Percentiles rank a stretch among this genome's conserved stretches.
phyloP scores from a whole-genome alignment of 345 rosid species.

The Bruguiera parviflora region DNA sequence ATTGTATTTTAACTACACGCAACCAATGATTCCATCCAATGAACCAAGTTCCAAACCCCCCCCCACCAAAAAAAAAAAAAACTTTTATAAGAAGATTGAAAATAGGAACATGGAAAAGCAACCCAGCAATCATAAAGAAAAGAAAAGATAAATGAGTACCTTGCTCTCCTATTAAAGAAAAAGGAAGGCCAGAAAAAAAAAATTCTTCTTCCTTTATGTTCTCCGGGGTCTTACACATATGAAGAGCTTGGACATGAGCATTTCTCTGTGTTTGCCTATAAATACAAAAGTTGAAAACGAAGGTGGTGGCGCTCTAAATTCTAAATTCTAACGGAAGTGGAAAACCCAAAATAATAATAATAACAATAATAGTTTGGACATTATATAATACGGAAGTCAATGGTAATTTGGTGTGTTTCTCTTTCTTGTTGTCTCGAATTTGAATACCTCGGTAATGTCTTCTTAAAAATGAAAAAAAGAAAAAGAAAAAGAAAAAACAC shows the following conservation, averaged over 20 bases:
- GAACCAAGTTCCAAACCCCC: not conserved
- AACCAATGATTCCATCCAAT: no score
- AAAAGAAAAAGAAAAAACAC: no score
- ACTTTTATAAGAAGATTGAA: not conserved
- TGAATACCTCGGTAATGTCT: no score
- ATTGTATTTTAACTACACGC: no score
- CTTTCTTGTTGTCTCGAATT: no score
- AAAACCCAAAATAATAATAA: not conserved
- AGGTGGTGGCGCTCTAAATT: conserved; percentile 6
- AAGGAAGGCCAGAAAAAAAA: not conserved
- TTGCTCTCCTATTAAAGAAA: conserved; percentile 4
- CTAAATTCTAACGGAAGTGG: not conserved
- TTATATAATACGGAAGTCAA: no score
- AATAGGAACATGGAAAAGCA: not conserved
- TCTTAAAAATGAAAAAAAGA: no score
- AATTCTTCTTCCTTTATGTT: not conserved
- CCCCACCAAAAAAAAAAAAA: not conserved
- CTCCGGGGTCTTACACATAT: not conserved
- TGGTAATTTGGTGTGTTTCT: no score
- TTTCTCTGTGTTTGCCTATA: not conserved
- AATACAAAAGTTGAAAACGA: not conserved
- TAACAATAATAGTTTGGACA: no score
- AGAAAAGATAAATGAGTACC: not conserved
- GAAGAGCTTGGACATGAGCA: not conserved
- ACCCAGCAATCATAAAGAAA: not conserved